Evolutionary conservation across 345 rosid genomes (phyloP).

Genomic region (Euphorbia tirucalli): DNA sequence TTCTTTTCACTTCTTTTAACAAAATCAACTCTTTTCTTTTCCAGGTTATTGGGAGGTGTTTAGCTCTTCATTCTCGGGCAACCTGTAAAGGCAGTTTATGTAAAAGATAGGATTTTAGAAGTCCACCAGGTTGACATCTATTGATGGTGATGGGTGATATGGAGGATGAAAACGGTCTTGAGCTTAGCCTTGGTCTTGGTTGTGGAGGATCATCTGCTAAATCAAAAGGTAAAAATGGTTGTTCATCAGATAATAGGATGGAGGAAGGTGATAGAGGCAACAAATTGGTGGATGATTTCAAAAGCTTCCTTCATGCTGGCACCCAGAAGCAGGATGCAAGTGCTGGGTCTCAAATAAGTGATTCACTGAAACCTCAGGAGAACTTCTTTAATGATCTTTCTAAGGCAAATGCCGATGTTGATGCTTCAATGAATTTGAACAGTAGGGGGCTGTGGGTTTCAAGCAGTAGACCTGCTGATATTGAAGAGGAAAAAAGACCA

Average conservation of each 20-base stretch:
- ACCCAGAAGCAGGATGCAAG: constrained; percentile 56
- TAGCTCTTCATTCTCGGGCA: background rate
- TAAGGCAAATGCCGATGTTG: constrained; percentile 47
- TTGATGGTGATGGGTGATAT: constrained; percentile 29
- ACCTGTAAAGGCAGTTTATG: constrained; percentile 6
- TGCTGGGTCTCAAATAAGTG: constrained; percentile 60
- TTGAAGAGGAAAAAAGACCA: constrained; percentile 52
- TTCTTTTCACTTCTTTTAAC: background rate
- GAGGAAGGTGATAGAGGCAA: constrained; percentile 71
- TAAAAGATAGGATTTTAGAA: background rate
- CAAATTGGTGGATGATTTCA: constrained; percentile 69
- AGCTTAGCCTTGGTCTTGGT: constrained; percentile 92
- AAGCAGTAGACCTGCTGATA: constrained; percentile 41
- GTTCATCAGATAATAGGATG: constrained; percentile 46
- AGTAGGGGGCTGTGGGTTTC: constrained; percentile 53
- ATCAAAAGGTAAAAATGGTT: constrained; percentile 57
- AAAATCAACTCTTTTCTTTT: background rate
- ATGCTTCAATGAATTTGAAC: constrained; percentile 48
- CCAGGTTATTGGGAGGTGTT: background rate
- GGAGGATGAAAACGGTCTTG: constrained; percentile 92
- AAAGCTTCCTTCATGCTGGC: constrained; percentile 60
- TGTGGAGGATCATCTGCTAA: constrained; percentile 77
- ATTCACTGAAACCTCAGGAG: constrained; percentile 60
- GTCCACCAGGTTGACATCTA: constrained; percentile 7
- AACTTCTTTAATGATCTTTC: constrained; percentile 86